These are phyloP conservation scores for Grosmannia huntii DNA, from an alignment of 2,329 filamentous ascomycete genomes.

Conservation along the genomic window DNA sequence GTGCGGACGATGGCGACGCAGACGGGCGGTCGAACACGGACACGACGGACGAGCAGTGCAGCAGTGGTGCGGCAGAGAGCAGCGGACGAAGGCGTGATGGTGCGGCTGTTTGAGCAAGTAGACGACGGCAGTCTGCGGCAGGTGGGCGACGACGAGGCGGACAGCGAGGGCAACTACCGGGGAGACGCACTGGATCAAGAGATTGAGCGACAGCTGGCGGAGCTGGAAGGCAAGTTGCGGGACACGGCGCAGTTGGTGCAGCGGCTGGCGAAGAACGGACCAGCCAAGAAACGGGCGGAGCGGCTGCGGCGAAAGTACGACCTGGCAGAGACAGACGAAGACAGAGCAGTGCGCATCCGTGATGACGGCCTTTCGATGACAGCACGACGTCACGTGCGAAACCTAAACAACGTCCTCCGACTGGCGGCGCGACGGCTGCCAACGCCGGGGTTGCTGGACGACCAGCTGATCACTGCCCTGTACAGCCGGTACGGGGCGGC, in stretches of 20 bases:
- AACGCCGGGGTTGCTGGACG: constrained; percentile 10
- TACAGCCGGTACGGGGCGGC: constrained; percentile 40
- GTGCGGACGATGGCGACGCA: background rate
- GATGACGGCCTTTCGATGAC: constrained; percentile 13
- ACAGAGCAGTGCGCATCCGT: constrained; percentile 5
- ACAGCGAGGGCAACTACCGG: constrained; percentile 22
- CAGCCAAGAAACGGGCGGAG: constrained; percentile 4
- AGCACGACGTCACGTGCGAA: constrained; percentile 13
- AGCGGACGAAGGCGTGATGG: constrained; percentile 13
- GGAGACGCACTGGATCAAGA: constrained; percentile 23
- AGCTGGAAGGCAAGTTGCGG: constrained; percentile 21
- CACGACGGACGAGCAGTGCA: background rate
- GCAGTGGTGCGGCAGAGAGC: background rate
- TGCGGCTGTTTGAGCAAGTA: constrained; percentile 37
- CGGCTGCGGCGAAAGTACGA: constrained; percentile 7
- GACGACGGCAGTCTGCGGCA: constrained; percentile 24
- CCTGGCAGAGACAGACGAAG: constrained; percentile 3
- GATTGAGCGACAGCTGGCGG: constrained; percentile 23
- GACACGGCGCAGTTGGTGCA: constrained; percentile 16
- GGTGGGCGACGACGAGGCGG: constrained; percentile 22
- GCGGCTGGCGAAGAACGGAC: constrained; percentile 12
- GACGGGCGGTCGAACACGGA: background rate
- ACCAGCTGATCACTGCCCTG: constrained; percentile 18
- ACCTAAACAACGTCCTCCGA: constrained; percentile 19
- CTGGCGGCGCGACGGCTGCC: constrained; percentile 22